Evolutionary conservation across 139 green algal species (phyloP), one percentile per base, ranked within the genome.

Genomic region (Tetradesmus obliquus): DNA sequence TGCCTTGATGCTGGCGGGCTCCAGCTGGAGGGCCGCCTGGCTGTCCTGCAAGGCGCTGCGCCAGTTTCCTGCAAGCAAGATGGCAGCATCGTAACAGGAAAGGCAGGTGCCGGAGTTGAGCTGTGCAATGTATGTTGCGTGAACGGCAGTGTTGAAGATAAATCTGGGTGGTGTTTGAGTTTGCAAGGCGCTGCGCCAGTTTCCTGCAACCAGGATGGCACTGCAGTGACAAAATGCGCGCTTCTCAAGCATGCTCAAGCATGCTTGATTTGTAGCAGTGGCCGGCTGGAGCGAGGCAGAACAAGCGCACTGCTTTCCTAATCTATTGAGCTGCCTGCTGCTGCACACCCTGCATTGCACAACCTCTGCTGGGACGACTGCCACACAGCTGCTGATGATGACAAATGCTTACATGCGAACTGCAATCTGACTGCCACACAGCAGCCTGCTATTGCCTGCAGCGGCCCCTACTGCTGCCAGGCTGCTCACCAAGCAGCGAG

Each of bases 161-260:
- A 45, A 45, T 45, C 32, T 45, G 32, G 32, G 32, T 45, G 32
- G 32, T 45, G 32, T 45, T 45, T 45, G 32, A 45, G 32, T 45
- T 45, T 96, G 82, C 88, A 97, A 82, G 0, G 97, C 96, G 66
- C 95, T 96, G 32, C 95, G 88, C 91, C 95, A 96, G 94, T 99
- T 98, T n/a, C 95, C 94, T 96, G 88, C 82, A 60, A 20, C 45
- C 10, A 60, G 76, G 19, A 72, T 82, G 15, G 57, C 51, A 71
- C 32, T 45, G 32, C 32, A 45, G 32, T 45, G 32, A 45, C 32
- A 45, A 45, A 45, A 45, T 45, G 32, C 32, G 32, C 32, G 32
- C 32, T 45, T 45, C 32, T 45, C 32, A 45, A 45, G 32, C 32
- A 45, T 45, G 32, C 32, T 45, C 32, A 45, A 45, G 32, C 32